These are phyloP conservation scores for Irpex sp. DNA, from an alignment of 1,284 basidiomycete species.

Conservation along the genomic window DNA sequence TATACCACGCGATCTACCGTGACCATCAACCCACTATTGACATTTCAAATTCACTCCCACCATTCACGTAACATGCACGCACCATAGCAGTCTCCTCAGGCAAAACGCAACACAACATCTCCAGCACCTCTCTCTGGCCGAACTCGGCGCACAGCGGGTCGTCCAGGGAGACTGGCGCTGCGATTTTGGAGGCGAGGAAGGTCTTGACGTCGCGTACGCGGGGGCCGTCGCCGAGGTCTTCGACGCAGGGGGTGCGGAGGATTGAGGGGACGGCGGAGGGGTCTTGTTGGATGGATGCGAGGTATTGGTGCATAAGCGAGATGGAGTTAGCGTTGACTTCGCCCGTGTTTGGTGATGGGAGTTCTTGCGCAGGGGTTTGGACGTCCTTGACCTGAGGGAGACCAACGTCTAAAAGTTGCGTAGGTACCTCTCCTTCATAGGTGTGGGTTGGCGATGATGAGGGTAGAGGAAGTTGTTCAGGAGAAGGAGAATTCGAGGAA, in stretches of 20 bases:
- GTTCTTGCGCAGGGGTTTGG: background rate
- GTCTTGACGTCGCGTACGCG: slow-evolving; percentile 58
- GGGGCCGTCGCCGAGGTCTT: slow-evolving; percentile 74
- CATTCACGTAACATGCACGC: slow-evolving; percentile 17
- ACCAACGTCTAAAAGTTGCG: no score
- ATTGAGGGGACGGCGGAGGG: slow-evolving; percentile 18
- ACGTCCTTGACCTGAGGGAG: no score
- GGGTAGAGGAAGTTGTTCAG: background rate
- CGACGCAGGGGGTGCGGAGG: slow-evolving; percentile 48
- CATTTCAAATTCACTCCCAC: background rate
- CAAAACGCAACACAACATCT: slow-evolving; percentile 66
- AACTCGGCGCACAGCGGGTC: slow-evolving; percentile 70
- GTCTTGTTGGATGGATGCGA: slow-evolving; percentile 4
- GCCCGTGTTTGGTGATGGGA: background rate
- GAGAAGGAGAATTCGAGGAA: background rate
- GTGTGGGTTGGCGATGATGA: background rate
- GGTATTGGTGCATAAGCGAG: background rate
- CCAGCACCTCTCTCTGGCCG: slow-evolving; percentile 63
- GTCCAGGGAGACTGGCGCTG: slow-evolving; percentile 55
- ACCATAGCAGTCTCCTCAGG: slow-evolving; percentile 72
- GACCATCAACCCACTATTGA: background rate
- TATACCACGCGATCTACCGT: slow-evolving; percentile 75
- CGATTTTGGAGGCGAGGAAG: slow-evolving; percentile 63
- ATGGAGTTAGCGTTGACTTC: background rate
- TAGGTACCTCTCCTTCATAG: no score